These are phyloP conservation scores for Strobilomyces echinocephalus DNA, from an alignment of 768 basidiomycete species.

Conservation along the genomic window DNA sequence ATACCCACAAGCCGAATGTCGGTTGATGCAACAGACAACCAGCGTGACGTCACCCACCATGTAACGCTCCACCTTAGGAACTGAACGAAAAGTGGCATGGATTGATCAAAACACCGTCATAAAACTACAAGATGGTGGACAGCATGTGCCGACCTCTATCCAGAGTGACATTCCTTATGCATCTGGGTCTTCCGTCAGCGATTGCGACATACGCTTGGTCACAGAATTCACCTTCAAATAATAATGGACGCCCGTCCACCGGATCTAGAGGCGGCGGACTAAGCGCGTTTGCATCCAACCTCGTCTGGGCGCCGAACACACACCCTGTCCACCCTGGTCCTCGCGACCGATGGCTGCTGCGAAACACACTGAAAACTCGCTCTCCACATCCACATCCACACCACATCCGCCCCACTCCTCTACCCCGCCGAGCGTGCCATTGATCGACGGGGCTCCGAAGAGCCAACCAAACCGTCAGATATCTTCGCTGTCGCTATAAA, in stretches of 20 bases:
- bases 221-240: slow-evolving; percentile 20
- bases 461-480: slow-evolving; percentile 88
- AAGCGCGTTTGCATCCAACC: slow-evolving; percentile 7
- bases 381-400: slow-evolving; percentile 4
- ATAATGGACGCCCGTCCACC: slow-evolving; percentile 10
- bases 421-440: slow-evolving; percentile 68
- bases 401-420: slow-evolving; percentile 27
- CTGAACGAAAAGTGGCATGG: not conserved
- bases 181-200: slow-evolving; percentile 9
- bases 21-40: slow-evolving; percentile 3
- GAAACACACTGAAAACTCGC: slow-evolving; percentile 2
- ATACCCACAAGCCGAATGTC: slow-evolving; percentile 21
- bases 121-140: slow-evolving; percentile 25
- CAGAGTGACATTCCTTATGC: slow-evolving; percentile 5
- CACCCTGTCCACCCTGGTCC: not conserved
- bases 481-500: slow-evolving; percentile 69
- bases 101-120: slow-evolving; percentile 26
- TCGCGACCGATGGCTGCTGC: slow-evolving; percentile 1
- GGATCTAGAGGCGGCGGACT: slow-evolving; percentile 9
- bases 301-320: slow-evolving; percentile 8
- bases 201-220: not conserved
- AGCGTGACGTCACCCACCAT: slow-evolving; percentile 32
- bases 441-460: slow-evolving; percentile 68
- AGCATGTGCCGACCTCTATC: slow-evolving; percentile 11
- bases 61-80: slow-evolving; percentile 14